phyloP scores from a whole-genome alignment of 768 basidiomycete genomes.

The Collybia sordida region DNA sequence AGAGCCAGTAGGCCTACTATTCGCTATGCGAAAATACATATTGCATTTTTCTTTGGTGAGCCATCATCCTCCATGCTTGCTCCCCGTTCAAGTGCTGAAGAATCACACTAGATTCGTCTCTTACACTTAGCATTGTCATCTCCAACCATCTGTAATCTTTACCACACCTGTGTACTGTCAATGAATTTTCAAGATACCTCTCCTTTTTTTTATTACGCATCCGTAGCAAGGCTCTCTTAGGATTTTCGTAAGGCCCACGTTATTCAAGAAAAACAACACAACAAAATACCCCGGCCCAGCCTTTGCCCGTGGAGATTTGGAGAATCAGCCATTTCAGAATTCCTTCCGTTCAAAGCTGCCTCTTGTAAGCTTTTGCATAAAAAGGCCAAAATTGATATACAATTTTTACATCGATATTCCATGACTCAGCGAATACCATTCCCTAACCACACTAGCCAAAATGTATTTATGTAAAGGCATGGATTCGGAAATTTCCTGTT shows the following conservation, averaged over 20 bases:
- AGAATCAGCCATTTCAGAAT: not conserved
- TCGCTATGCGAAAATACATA: not conserved
- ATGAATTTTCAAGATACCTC: not conserved
- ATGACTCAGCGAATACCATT: too few species aligned
- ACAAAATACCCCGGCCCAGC: not conserved
- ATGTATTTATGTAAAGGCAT: too few species aligned
- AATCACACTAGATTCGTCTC: not conserved
- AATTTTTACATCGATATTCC: too few species aligned
- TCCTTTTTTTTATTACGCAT: not conserved
- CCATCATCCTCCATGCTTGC: not conserved
- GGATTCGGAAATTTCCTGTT: too few species aligned
- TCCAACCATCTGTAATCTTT: not conserved
- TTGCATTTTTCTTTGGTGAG: not conserved
- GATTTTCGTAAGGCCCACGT: not conserved
- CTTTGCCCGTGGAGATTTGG: not conserved
- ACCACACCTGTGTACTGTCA: not conserved
- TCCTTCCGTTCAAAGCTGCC: too few species aligned
- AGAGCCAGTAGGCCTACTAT: not conserved
- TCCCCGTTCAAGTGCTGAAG: not conserved
- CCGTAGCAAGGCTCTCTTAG: not conserved
- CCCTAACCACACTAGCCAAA: too few species aligned
- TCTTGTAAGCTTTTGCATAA: too few species aligned
- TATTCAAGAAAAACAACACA: not conserved
- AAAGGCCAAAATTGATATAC: too few species aligned
- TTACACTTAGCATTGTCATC: not conserved